Percentiles rank a stretch among this genome's conserved stretches.
Conservation (phyloP, 2,329 filamentous ascomycete species). For the Ramularia endophylla region DNA sequence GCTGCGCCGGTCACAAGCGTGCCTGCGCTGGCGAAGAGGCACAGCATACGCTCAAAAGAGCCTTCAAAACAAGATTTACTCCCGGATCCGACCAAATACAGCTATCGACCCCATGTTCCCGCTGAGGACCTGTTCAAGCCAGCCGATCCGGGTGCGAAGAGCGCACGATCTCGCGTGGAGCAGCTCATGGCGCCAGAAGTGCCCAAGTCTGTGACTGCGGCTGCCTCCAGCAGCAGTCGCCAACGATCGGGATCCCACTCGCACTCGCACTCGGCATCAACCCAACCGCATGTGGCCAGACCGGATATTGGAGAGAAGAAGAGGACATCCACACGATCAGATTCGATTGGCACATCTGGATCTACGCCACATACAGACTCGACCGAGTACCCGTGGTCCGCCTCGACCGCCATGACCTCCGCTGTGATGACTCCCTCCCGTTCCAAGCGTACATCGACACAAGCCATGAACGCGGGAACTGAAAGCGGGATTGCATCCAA, state of each 20-base stretch:
- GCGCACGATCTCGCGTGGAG: slow-evolving; percentile 23
- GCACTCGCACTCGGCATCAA: slow-evolving; percentile 13
- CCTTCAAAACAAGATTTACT: slow-evolving; percentile 7
- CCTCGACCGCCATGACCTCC: slow-evolving; percentile 39
- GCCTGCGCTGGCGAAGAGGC: slow-evolving; percentile 7
- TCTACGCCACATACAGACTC: slow-evolving; percentile 38
- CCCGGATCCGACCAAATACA: slow-evolving; percentile 14
- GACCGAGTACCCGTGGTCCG: slow-evolving; percentile 35
- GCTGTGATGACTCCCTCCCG: slow-evolving; percentile 35
- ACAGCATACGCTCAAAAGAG: slow-evolving; percentile 6
- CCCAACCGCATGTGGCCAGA: slow-evolving; percentile 15
- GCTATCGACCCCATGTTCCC: slow-evolving; percentile 13
- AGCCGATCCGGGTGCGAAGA: slow-evolving; percentile 5
- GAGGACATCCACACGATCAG: slow-evolving; percentile 20
- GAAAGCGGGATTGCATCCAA: slow-evolving; percentile 19
- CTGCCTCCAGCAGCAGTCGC: slow-evolving; percentile 6
- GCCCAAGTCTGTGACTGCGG: slow-evolving; percentile 5
- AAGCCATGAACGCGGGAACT: slow-evolving; percentile 22
- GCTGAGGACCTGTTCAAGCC: slow-evolving; percentile 20
- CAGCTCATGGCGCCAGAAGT: slow-evolving; percentile 22
- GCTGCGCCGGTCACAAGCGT: slow-evolving; percentile 1
- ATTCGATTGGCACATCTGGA: slow-evolving; percentile 27
- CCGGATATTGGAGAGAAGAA: slow-evolving; percentile 26
- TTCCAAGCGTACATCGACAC: slow-evolving; percentile 38
- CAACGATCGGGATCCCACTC: slow-evolving; percentile 20